Percentiles rank a stretch among this genome's conserved stretches.
phyloP scores from a whole-genome alignment of 164 flowering plant genomes.

The Chimonanthus salicifolius region DNA sequence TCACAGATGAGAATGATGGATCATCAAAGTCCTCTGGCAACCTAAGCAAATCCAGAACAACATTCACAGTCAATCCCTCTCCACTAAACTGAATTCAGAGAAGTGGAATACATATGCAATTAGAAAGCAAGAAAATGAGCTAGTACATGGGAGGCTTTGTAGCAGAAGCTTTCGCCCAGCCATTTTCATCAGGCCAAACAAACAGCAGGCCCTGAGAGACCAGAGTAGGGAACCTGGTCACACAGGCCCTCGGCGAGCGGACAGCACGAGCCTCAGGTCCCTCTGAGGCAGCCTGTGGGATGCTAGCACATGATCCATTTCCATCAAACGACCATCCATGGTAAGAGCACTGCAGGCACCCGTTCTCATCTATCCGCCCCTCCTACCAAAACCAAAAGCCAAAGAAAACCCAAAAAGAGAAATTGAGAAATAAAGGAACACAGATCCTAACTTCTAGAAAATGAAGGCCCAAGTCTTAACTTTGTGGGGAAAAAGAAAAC shows the following conservation, averaged over 20 bases:
- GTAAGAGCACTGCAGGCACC: slow-evolving; percentile 87
- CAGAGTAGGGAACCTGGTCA: slow-evolving; percentile 67
- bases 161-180: slow-evolving; percentile 74
- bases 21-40: slow-evolving; percentile 86
- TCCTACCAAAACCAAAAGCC: slow-evolving; percentile 38
- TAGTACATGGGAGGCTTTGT: slow-evolving; percentile 66
- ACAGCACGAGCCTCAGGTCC: slow-evolving; percentile 90
- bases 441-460: not conserved
- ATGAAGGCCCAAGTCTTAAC: not conserved
- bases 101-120: not conserved
- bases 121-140: not conserved
- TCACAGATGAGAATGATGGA: slow-evolving; percentile 79
- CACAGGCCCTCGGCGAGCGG: slow-evolving; percentile 78
- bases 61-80: not conserved
- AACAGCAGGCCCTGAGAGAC: slow-evolving; percentile 95
- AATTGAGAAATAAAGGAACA: not conserved
- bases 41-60: slow-evolving; percentile 33
- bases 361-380: slow-evolving; percentile 90
- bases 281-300: slow-evolving; percentile 74
- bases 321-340: slow-evolving; percentile 92
- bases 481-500: not conserved
- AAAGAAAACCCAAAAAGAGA: slow-evolving; percentile 1
- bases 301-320: slow-evolving; percentile 69
- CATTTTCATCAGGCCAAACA: slow-evolving; percentile 99
- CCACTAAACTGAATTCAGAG: not conserved